These are phyloP conservation scores for Bassia scoparia DNA, from an alignment of 148 eudicot genomes.

Conservation along the genomic window DNA sequence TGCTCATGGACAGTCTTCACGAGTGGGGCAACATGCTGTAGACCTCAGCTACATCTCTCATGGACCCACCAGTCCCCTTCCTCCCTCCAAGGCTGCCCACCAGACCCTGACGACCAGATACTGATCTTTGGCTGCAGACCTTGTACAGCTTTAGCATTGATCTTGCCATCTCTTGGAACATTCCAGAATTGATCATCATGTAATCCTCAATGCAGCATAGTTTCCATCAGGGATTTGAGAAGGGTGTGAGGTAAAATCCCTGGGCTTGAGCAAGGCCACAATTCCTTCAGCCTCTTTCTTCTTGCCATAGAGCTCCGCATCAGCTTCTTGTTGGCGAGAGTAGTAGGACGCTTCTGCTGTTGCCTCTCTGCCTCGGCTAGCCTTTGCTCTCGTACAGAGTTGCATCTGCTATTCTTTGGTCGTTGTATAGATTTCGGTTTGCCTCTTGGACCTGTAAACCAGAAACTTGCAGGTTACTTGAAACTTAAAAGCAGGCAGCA, in stretches of 20 bases:
- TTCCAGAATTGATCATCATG: slow-evolving; percentile 30
- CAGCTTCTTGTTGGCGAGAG: slow-evolving; percentile 33
- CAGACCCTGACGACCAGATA: slow-evolving; percentile 28
- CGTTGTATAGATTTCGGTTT: slow-evolving; percentile 32
- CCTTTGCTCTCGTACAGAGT: slow-evolving; percentile 28
- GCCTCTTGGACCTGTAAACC: slow-evolving; percentile 37
- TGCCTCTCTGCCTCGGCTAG: slow-evolving; percentile 37
- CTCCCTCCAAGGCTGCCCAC: background rate
- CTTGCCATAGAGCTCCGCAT: slow-evolving; percentile 33
- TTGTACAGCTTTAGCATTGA: slow-evolving; percentile 29
- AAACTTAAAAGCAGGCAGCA: too few relatives aligned
- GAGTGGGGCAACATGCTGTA: slow-evolving; percentile 35
- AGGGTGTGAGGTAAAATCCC: slow-evolving; percentile 29
- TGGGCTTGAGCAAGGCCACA: slow-evolving; percentile 38
- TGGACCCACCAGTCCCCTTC: slow-evolving; percentile 16
- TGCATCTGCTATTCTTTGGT: slow-evolving; percentile 38
- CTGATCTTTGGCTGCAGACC: slow-evolving; percentile 40
- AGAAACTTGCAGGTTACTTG: background rate
- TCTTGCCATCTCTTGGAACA: slow-evolving; percentile 30
- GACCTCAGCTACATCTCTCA: slow-evolving; percentile 34
- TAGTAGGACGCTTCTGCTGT: slow-evolving; percentile 39
- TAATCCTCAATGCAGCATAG: slow-evolving; percentile 31
- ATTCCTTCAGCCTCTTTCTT: slow-evolving; percentile 43
- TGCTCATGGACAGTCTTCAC: slow-evolving; percentile 38
- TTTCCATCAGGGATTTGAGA: slow-evolving; percentile 23